Base-by-base conservation (phyloP, 495 filamentous ascomycete species). In the Halenospora varia region DNA sequence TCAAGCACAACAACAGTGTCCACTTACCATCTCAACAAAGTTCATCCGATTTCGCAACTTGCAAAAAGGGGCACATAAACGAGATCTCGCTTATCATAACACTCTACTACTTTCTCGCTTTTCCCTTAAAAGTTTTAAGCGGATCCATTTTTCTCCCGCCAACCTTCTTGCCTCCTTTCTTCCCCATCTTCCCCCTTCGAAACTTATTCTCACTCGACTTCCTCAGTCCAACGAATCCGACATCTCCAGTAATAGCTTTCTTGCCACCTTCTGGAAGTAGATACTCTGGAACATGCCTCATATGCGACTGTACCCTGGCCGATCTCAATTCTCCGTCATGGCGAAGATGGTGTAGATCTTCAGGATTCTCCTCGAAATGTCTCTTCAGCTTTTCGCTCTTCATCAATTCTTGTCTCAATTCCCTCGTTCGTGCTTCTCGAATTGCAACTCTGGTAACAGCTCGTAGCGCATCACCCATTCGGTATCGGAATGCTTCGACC, bases 291-390 rank as follows among this genome's bases (percentile, higher is more conserved):
- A 99, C 89, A 74, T 97, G 92, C 71, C 89, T 96, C 56, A 99
- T 72, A 78, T 99, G 95, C 10, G 86, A 79, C 72, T 96, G 91
- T 25, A 92, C 79, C 61, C 88, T 78, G 3, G 88, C 87, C 19
- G 85, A 79, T 59, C 90, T 84, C 45, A 94, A 72, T 70, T 96
- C 94, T 10, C 85, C 87, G 68, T 99, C 95, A 67, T 99, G 94
- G 24, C 94, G 79, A 51, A 99, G 76, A 67, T 94, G 88, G 19
- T 85, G 79, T 42, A 97, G 73, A 66, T 97, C 92, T 8, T 84
- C 83, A 0, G 94, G 94, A 69, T 97, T 97, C 71, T 99, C 94
- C 67, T 97, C 94, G 66, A 97, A 97, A 73, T 96, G 90, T 56
- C 94, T 80, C 72, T 92, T 92, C 54, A 98, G 72, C 67, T 95